These are phyloP conservation scores for Zygosaccharomyces lentus DNA, from an alignment of 805 yeast genomes.

Conservation along the genomic window DNA sequence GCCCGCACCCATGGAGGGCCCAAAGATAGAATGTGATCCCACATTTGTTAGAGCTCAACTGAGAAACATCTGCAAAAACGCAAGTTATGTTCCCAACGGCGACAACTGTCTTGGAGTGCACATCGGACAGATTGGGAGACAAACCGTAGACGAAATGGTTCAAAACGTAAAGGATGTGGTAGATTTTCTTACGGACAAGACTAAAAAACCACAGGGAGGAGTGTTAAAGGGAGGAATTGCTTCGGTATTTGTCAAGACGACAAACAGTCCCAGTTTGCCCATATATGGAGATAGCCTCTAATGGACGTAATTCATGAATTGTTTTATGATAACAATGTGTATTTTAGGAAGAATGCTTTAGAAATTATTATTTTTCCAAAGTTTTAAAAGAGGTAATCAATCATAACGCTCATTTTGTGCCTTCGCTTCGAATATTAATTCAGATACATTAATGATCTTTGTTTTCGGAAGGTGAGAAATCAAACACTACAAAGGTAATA, in stretches of 20 bases:
- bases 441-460: too few species aligned
- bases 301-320: background rate
- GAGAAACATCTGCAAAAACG: conserved; percentile 56
- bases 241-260: conserved; percentile 59
- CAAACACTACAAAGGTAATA: too few species aligned
- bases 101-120: conserved; percentile 59
- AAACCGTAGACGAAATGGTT: conserved; percentile 24
- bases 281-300: conserved; percentile 29
- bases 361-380: background rate
- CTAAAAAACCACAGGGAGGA: conserved; percentile 56
- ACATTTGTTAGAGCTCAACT: conserved; percentile 61
- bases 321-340: too few species aligned
- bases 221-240: conserved; percentile 43
- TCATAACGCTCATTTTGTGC: too few species aligned
- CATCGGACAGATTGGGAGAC: conserved; percentile 44
- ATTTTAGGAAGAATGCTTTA: background rate
- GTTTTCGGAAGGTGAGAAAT: too few species aligned
- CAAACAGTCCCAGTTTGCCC: conserved; percentile 65
- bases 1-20: conserved; percentile 31
- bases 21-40: conserved; percentile 58
- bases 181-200: conserved; percentile 44
- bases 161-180: conserved; percentile 34
- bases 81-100: conserved; percentile 56
- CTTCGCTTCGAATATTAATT: too few species aligned
- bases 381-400: too few species aligned